These are phyloP conservation scores for Globisporangium lucens DNA, from an alignment of 352 stramenopile species.

Conservation along the genomic window DNA sequence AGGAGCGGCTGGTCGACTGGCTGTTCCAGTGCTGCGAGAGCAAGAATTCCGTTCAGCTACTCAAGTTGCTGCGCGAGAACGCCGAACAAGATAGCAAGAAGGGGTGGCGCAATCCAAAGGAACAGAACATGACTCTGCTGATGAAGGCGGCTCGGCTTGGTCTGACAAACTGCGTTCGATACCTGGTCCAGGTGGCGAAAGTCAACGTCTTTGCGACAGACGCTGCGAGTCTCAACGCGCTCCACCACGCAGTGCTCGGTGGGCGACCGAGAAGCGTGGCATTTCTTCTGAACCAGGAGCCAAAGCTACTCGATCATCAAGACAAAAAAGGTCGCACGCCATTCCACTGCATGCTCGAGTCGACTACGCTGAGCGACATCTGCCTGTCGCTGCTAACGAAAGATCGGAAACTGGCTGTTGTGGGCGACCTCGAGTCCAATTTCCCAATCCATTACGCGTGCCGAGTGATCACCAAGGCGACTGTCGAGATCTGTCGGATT, in stretches of 20 bases:
- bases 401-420: conserved; percentile 33
- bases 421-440: conserved; percentile 39
- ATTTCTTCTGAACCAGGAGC: conserved; percentile 39
- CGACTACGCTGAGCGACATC: conserved; percentile 37
- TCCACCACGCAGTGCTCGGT: conserved; percentile 53
- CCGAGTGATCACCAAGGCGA: conserved; percentile 41
- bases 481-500: conserved; percentile 39
- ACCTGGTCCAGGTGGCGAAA: conserved; percentile 41
- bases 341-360: conserved; percentile 57
- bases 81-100: conserved; percentile 11
- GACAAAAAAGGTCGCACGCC: conserved; percentile 50
- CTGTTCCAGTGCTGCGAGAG: conserved; percentile 69
- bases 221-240: conserved; percentile 37
- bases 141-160: conserved; percentile 52
- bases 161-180: conserved; percentile 32
- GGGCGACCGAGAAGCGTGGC: conserved; percentile 31
- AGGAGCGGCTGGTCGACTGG: conserved; percentile 40
- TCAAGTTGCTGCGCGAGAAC: conserved; percentile 41
- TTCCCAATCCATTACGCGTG: conserved; percentile 68
- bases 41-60: conserved; percentile 47
- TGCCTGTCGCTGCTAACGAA: conserved; percentile 38
- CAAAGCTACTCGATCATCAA: conserved; percentile 45
- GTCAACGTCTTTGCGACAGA: conserved; percentile 53
- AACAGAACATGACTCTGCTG: conserved; percentile 35
- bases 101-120: conserved; percentile 34